Conservation (phyloP, 1,284 basidiomycete species). For the Macrocystidia cucumis region DNA sequence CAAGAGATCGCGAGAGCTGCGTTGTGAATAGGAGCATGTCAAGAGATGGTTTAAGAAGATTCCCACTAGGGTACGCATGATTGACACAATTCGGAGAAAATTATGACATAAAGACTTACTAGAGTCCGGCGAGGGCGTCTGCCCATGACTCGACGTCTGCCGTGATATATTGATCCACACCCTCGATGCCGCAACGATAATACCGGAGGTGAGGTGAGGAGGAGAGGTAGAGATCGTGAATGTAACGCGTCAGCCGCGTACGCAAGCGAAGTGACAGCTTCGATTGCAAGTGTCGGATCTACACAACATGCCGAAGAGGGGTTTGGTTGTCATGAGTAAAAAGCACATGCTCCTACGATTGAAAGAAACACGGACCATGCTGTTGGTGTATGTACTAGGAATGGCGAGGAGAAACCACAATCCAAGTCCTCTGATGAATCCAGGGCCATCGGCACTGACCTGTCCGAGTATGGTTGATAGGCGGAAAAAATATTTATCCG, state of each 20-base stretch:
- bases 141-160: constrained; percentile 91
- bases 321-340: constrained; percentile 1
- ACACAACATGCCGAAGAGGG: constrained; percentile 5
- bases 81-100: too few relatives aligned
- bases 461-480: constrained; percentile 13
- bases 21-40: constrained; percentile 93
- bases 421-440: constrained; percentile 78
- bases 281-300: constrained; percentile 91
- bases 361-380: constrained; percentile 55
- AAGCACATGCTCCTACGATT: too few relatives aligned
- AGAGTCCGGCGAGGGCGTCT: constrained; percentile 81
- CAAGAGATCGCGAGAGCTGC: constrained; percentile 83
- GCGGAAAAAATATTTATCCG: background rate
- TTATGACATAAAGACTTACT: constrained; percentile 45
- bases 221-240: constrained; percentile 88
- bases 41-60: constrained; percentile 85
- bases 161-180: constrained; percentile 88
- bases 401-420: constrained; percentile 90
- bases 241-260: constrained; percentile 86
- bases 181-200: constrained; percentile 68
- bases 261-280: constrained; percentile 82
- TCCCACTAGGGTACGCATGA: constrained; percentile 42
- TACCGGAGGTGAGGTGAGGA: constrained; percentile 62
- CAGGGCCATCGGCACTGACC: constrained; percentile 79
- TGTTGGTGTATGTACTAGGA: constrained; percentile 94